phyloP scores from a whole-genome alignment of 345 rosid species.

The Microcos paniculata region DNA sequence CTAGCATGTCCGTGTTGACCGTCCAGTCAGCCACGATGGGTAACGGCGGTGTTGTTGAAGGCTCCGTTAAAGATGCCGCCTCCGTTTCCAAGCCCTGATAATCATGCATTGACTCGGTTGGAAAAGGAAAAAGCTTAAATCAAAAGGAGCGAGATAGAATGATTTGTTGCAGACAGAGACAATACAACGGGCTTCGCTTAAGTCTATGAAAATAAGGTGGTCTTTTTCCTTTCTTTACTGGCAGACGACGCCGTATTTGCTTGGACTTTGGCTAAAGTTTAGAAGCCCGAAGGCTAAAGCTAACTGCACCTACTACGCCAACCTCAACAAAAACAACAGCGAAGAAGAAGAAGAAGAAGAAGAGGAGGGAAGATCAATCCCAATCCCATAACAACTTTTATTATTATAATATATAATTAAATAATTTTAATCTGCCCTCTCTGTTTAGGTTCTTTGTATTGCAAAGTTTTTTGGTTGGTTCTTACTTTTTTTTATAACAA shows the following conservation, averaged over 20 bases:
- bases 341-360: no score
- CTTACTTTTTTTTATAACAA: not conserved
- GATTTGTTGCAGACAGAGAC: not conserved
- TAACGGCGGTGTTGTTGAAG: slow-evolving; percentile 35
- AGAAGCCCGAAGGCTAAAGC: not conserved
- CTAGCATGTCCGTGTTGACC: slow-evolving; percentile 72
- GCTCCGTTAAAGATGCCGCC: slow-evolving; percentile 61
- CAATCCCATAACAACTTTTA: slow-evolving; percentile 13
- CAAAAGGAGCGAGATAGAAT: not conserved
- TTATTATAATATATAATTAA: not conserved
- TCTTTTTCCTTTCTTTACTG: not conserved
- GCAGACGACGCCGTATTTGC: not conserved
- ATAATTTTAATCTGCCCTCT: not conserved
- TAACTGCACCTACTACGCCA: not conserved
- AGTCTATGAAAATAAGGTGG: slow-evolving; percentile 7
- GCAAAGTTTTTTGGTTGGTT: not conserved
- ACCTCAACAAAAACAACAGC: not conserved
- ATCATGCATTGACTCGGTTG: slow-evolving; percentile 5
- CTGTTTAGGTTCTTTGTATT: slow-evolving; percentile 1
- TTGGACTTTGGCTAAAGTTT: not conserved
- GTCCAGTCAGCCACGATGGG: slow-evolving; percentile 62
- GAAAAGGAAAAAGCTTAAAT: not conserved
- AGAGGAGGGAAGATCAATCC: not conserved
- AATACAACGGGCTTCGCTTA: not conserved
- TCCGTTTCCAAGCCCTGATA: slow-evolving; percentile 67